Conservation (phyloP, 148 eudicot species). For the Euryodendron excelsum region DNA sequence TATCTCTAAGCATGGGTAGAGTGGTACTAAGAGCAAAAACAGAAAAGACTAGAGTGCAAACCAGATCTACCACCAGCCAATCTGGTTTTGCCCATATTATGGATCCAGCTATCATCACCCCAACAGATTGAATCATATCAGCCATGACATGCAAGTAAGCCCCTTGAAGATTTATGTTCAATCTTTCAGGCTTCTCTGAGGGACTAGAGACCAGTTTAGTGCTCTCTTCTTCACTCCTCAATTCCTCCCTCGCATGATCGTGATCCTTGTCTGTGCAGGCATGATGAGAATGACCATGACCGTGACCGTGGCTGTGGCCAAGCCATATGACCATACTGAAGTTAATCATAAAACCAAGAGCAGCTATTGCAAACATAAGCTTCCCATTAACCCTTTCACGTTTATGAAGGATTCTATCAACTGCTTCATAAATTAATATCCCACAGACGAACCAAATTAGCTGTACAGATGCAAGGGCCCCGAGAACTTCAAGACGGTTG, state of each 20-base stretch:
- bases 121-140: constrained; percentile 55
- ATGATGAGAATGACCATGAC: constrained; percentile 17
- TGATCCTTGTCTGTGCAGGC: constrained; percentile 10
- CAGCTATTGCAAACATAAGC: constrained; percentile 51
- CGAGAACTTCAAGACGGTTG: constrained; percentile 49
- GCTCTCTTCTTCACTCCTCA: constrained; percentile 22
- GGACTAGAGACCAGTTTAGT: constrained; percentile 25
- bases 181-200: constrained; percentile 5
- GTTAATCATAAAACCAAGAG: constrained; percentile 46
- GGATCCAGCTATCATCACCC: constrained; percentile 60
- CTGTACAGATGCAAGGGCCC: constrained; percentile 48
- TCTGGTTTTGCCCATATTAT: constrained; percentile 53
- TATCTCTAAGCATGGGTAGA: constrained; percentile 41
- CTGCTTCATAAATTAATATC: constrained; percentile 45
- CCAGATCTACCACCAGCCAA: constrained; percentile 58
- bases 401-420: constrained; percentile 33
- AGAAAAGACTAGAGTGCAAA: constrained; percentile 59
- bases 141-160: constrained; percentile 62
- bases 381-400: constrained; percentile 35
- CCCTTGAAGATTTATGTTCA: constrained; percentile 61
- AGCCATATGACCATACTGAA: constrained; percentile 43
- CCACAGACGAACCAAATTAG: constrained; percentile 56
- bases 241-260: constrained; percentile 6
- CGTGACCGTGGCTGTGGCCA: constrained; percentile 18
- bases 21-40: constrained; percentile 43